Conservation (phyloP, 495 filamentous ascomycete species). For the Aspergillus asperescens region DNA sequence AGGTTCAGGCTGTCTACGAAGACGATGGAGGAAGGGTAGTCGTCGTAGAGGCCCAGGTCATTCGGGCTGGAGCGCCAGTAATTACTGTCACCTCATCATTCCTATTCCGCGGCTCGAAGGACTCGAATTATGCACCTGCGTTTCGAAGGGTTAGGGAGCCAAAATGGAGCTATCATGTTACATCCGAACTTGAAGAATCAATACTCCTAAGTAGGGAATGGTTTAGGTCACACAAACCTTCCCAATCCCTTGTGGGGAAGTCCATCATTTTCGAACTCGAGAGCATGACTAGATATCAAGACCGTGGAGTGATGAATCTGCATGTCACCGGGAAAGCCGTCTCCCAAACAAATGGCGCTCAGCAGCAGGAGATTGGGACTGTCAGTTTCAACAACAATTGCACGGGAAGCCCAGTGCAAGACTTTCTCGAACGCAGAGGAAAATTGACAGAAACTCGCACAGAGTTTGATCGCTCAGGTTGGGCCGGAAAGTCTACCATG, state of each 20-base stretch:
- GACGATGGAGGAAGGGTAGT: slow-evolving; percentile 24
- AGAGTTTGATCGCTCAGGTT: slow-evolving; percentile 12
- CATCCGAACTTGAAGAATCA: slow-evolving; percentile 10
- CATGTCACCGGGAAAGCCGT: slow-evolving; percentile 10
- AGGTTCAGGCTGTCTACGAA: slow-evolving; percentile 18
- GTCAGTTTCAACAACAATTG: slow-evolving; percentile 12
- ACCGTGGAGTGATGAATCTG: slow-evolving; percentile 4
- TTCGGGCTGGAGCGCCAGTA: slow-evolving; percentile 19
- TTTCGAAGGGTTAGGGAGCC: slow-evolving; percentile 19
- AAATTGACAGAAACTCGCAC: background rate
- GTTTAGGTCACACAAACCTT: slow-evolving; percentile 13
- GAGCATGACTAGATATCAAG: slow-evolving; percentile 10
- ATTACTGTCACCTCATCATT: slow-evolving; percentile 27
- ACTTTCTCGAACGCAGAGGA: slow-evolving; percentile 29
- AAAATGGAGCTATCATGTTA: slow-evolving; percentile 10
- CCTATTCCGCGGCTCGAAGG: slow-evolving; percentile 19
- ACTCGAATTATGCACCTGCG: background rate
- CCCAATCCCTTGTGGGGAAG: slow-evolving; percentile 16
- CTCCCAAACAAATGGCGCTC: background rate
- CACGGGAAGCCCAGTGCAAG: slow-evolving; percentile 28
- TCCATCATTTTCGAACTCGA: slow-evolving; percentile 17
- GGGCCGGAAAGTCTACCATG: slow-evolving; percentile 10
- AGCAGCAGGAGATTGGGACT: background rate
- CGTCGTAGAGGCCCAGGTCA: slow-evolving; percentile 23
- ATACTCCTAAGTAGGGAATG: slow-evolving; percentile 22